These are phyloP conservation scores for Aspergillus viridinutans DNA, from an alignment of 2,329 filamentous ascomycete species.

Conservation along the genomic window DNA sequence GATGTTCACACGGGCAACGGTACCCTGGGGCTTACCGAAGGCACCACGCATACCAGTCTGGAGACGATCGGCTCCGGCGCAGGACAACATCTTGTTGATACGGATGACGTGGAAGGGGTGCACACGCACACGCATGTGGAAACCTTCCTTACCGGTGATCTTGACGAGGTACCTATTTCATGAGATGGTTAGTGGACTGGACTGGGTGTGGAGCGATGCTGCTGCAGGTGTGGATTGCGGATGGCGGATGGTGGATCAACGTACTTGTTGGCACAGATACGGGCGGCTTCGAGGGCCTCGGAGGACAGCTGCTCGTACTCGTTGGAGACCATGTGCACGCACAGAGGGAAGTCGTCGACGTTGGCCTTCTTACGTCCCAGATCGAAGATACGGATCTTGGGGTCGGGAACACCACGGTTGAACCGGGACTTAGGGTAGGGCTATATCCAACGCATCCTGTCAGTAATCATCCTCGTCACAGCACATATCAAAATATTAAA, in stretches of 20 bases:
- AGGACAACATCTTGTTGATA: conserved; percentile 99
- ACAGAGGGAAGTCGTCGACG: conserved; percentile 99
- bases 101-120: conserved; percentile 99
- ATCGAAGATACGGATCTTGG: conserved; percentile 94
- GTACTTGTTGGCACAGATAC: conserved; percentile 99
- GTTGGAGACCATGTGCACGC: conserved; percentile 99
- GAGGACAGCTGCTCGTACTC: conserved; percentile 99
- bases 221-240: conserved; percentile 27
- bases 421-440: conserved; percentile 99
- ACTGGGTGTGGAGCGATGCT: not conserved
- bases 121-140: conserved; percentile 71
- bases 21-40: conserved; percentile 99
- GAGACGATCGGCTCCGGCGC: conserved; percentile 99
- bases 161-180: conserved; percentile 60
- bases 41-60: conserved; percentile 99
- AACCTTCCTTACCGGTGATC: conserved; percentile 66
- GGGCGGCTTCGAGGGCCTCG: conserved; percentile 98
- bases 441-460: conserved; percentile 42
- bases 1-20: conserved; percentile 99
- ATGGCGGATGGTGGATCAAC: conserved; percentile 14
- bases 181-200: not conserved
- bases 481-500: conserved; percentile 6
- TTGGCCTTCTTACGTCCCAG: conserved; percentile 96
- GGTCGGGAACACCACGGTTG: conserved; percentile 94
- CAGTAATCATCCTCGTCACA: conserved; percentile 13